Base-by-base conservation (phyloP, 2,329 filamentous ascomycete species). In the Penicillium paneum region DNA sequence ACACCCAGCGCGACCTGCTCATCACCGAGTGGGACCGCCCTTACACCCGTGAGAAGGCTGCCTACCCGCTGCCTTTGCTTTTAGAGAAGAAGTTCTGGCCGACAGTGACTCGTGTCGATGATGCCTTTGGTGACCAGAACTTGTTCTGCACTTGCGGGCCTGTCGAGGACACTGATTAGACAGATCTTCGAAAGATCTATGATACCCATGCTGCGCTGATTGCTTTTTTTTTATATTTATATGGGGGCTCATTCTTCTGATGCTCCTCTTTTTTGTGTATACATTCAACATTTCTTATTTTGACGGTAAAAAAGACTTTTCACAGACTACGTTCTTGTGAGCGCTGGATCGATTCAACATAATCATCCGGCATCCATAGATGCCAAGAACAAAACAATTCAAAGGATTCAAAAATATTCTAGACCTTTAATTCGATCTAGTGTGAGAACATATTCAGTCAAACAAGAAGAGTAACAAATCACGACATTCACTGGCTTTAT, bases 71-170 rank as follows among this genome's bases (percentile, higher is more conserved):
- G 59, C 79, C 85, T 0, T 96, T 84, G 76, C 76, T 97, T 58
- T 83, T 84, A 72, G 90, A 96, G 83, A 97, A 95, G 87, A 97
- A 97, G 80, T 97, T 97, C 77, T 97, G 93, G 93, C 92, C 93
- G 0, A 86, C 80, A 34, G 91, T 96, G 13, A 90, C 88, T 7
- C 83, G 93, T 71, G 80, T 97, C 19, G 89, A 97, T 71, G 93
- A 97, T 79, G 90, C 90, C 12, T 96, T 90, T 67, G 92, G 92
- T 56, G 92, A 97, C 70, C 83, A 87, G 67, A 96, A 97, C 77
- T 83, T 97, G 57, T 96, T 96, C 82, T 97, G 92, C 80, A 95
- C 91, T 10, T 97, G 92, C 72, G 88, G 90, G 36, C 91, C 92
- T 0, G 89, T 96, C 8, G 89, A 91, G 73, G 75, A 79, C 39